phyloP scores from a whole-genome alignment of 2,329 filamentous ascomycete genomes.

The Trichoderma endophyticum region DNA sequence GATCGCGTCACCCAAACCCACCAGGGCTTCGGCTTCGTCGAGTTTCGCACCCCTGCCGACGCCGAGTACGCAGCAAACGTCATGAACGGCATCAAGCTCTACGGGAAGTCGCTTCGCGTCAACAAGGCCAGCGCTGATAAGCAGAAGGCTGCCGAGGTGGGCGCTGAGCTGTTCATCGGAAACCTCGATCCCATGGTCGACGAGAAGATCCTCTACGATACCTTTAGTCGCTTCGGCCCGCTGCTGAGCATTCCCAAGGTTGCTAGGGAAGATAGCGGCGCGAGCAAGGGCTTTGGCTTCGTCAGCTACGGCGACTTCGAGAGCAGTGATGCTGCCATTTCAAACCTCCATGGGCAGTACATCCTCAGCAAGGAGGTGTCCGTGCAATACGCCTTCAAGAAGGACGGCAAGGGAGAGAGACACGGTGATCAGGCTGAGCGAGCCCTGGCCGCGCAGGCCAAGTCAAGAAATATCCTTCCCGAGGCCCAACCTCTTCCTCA shows the following conservation, averaged over 20 bases:
- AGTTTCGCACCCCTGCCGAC: slow-evolving; percentile 92
- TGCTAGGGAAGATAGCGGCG: slow-evolving; percentile 80
- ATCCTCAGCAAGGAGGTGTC: slow-evolving; percentile 95
- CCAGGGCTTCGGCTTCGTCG: slow-evolving; percentile 98
- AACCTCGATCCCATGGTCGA: slow-evolving; percentile 93
- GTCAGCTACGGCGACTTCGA: slow-evolving; percentile 93
- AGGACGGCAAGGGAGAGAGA: slow-evolving; percentile 94
- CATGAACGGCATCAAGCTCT: slow-evolving; percentile 93
- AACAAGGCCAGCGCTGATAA: slow-evolving; percentile 94
- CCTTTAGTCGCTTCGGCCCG: slow-evolving; percentile 84
- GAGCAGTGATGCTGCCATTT: slow-evolving; percentile 84
- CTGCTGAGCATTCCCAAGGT: slow-evolving; percentile 85
- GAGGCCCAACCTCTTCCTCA: slow-evolving; percentile 73
- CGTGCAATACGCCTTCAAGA: slow-evolving; percentile 99
- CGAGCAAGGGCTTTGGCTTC: slow-evolving; percentile 95
- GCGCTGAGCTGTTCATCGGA: slow-evolving; percentile 93
- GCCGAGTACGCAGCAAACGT: slow-evolving; percentile 95
- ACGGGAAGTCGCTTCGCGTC: slow-evolving; percentile 90
- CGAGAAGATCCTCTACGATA: slow-evolving; percentile 94
- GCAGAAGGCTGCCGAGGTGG: slow-evolving; percentile 88
- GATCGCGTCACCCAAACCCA: slow-evolving; percentile 96
- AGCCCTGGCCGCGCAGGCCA: slow-evolving; percentile 85
- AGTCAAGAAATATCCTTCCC: slow-evolving; percentile 88
- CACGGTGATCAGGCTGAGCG: slow-evolving; percentile 94
- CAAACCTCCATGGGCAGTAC: slow-evolving; percentile 93